These are phyloP conservation scores for Rhodotorula sphaerocarpa DNA, from an alignment of 768 basidiomycete species.

Conservation along the genomic window DNA sequence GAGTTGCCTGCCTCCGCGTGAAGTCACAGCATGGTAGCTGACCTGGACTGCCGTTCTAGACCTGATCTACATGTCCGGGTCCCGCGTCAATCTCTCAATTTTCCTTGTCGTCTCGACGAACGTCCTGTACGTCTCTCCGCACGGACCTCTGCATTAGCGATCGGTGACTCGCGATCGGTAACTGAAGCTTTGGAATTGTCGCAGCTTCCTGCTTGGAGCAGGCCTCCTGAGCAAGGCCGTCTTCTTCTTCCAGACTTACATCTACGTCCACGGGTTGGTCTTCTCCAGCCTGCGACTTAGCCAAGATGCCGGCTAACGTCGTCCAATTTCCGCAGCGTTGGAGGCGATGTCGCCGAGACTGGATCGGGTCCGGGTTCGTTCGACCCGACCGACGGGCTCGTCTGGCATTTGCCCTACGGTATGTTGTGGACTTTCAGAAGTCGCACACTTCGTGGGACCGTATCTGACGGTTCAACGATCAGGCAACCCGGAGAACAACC, in stretches of 20 bases:
- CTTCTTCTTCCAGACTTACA: constrained; percentile 62
- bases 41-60: constrained; percentile 37
- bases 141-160: background rate
- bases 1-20: too few species aligned
- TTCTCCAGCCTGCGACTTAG: background rate
- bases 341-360: constrained; percentile 54
- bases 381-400: constrained; percentile 39
- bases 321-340: constrained; percentile 50
- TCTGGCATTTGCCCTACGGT: constrained; percentile 3
- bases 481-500: constrained; percentile 51
- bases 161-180: background rate
- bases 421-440: background rate
- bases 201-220: constrained; percentile 72
- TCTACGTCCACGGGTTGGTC: constrained; percentile 53
- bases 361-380: constrained; percentile 72
- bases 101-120: constrained; percentile 91
- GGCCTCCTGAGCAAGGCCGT: constrained; percentile 79
- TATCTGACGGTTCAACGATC: constrained; percentile 28
- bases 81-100: constrained; percentile 66
- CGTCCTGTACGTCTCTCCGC: constrained; percentile 49
- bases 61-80: constrained; percentile 71
- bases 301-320: constrained; percentile 9
- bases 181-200: background rate
- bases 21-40: too few species aligned
- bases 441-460: too few species aligned